Evolutionary conservation across 2,329 filamentous ascomycete species (phyloP), one percentile per base, ranked within the genome.

Genomic region (Allantophomopsis lycopodina): DNA sequence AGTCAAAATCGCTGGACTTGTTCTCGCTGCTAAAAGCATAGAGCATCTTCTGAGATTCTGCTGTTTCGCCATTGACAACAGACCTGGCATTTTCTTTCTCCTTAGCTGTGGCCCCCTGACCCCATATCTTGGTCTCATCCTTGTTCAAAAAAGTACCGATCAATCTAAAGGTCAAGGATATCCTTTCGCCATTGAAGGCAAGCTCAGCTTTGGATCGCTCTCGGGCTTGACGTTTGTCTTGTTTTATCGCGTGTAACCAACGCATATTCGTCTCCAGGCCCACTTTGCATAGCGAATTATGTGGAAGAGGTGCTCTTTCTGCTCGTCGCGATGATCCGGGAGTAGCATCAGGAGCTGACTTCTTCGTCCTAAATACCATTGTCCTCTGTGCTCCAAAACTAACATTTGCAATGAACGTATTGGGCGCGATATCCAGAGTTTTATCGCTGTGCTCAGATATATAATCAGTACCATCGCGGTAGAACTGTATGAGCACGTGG

Each of bases 391-490:
- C 88, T 1, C 91, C 91, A n/a, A 96, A 71, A 48, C 86, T 94
- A 37, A 94, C 76, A 54, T 96, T 98, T 47, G 88, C 86, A 48
- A 98, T 94, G 43, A 71, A 88, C 17, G 83, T 91, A 4, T 70
- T 77, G 18, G 72, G 75, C 11, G 76, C 78, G 41, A 98, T 91
- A 56, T 98, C 91, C 17, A 98, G 66, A 0, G 89, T 94, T 62
- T 98, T 98, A 57, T 98, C 91, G 32, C 86, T 93, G 55, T 98
- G 91, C 55, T 98, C 91, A 1, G 85, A 91, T 45, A 98, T 98
- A 55, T 86, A 86, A 60, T 98, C 91, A 36, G 75, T 76, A 2
- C 89, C 85, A 48, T 73, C 71, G n/a, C 91, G 83, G 54, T 98
- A 98, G 42, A 87, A 73, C 54, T 98, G 91, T 35, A 98, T 93